phyloP scores from a whole-genome alignment of 768 basidiomycete genomes.

The Lactarius hengduanensis region DNA sequence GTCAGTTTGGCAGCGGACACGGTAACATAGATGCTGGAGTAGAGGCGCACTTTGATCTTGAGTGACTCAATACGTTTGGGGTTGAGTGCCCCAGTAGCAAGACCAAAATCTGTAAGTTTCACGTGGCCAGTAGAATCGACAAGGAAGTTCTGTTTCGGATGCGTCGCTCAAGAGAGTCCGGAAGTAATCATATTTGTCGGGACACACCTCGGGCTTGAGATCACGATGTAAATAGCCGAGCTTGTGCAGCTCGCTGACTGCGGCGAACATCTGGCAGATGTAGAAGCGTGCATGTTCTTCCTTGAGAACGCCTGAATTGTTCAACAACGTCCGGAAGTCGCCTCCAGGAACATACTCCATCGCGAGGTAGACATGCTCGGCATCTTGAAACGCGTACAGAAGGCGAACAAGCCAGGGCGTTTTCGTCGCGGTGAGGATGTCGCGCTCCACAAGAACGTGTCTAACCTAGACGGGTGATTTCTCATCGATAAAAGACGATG shows the following conservation, averaged over 20 bases:
- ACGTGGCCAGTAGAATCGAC: slow-evolving; percentile 96
- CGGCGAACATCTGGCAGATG: slow-evolving; percentile 96
- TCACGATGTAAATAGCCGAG: slow-evolving; percentile 98
- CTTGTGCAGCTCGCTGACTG: slow-evolving; percentile 92
- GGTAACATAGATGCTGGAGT: background rate
- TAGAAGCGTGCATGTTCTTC: slow-evolving; percentile 97
- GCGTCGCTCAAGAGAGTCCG: background rate
- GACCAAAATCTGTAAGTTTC: slow-evolving; percentile 95
- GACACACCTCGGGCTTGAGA: slow-evolving; percentile 90
- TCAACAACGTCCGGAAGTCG: slow-evolving; percentile 95
- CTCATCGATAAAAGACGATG: slow-evolving; percentile 10
- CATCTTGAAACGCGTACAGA: slow-evolving; percentile 96
- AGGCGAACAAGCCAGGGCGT: slow-evolving; percentile 96
- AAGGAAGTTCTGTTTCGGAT: slow-evolving; percentile 76
- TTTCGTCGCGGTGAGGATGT: slow-evolving; percentile 96
- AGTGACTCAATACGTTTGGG: slow-evolving; percentile 93
- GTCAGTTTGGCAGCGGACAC: slow-evolving; percentile 7
- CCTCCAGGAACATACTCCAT: slow-evolving; percentile 99
- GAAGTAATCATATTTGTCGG: background rate
- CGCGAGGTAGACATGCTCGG: slow-evolving; percentile 87
- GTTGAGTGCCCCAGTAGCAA: slow-evolving; percentile 95
- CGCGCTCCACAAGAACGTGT: slow-evolving; percentile 97
- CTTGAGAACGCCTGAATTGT: slow-evolving; percentile 96
- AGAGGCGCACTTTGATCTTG: slow-evolving; percentile 71
- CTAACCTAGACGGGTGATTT: slow-evolving; percentile 59